Evolutionary conservation across 129 eudicot genomes (phyloP), one percentile per base, ranked within the genome.

Genomic region (Calendula officinalis): DNA sequence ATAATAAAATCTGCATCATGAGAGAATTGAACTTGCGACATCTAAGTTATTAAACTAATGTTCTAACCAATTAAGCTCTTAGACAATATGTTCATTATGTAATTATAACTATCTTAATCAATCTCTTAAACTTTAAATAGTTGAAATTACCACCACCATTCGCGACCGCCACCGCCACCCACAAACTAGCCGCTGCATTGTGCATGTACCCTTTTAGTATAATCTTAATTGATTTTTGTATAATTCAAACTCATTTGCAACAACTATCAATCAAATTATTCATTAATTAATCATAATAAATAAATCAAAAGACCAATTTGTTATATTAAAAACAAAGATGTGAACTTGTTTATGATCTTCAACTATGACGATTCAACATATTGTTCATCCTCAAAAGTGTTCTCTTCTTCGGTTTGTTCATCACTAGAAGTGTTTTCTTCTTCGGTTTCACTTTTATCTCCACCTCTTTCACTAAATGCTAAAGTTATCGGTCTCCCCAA

Each of bases 401-500:
- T 7, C 5, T 68, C 65, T 44, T 68, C 56, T 34, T 34, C 65
- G 16, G 46, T 35, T 56, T 17, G 38, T 8, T 0, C 44, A 56
- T 0, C 47, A 3, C 42, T 60, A 37, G 48, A 60, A 22, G 65
- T 16, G 8, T 55, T 55, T 8, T 60, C 65, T 38, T 59, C 48
- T 9, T 60, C 48, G 33, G 49, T 39, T 60, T 60, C 49, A 9
- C 60, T 55, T 10, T 14, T 40, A 60, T 60, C 65, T 87, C 6
- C 46, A 57, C 7, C 37, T 57, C 46, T 14, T 36, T 57, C 63
- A 5, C 63, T 57, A 17, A 57, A 57, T 37, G 45, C 44, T 57
- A 74, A 17, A 40, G 53, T 66, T 37, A 74, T 58, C 7, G 61
- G 47, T 46, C 78, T 74, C 17, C 73, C 78, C 51, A 74, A 47